These are phyloP conservation scores for Carex sylvatica DNA, from an alignment of 202 grass and related monocot genomes.

Conservation along the genomic window DNA sequence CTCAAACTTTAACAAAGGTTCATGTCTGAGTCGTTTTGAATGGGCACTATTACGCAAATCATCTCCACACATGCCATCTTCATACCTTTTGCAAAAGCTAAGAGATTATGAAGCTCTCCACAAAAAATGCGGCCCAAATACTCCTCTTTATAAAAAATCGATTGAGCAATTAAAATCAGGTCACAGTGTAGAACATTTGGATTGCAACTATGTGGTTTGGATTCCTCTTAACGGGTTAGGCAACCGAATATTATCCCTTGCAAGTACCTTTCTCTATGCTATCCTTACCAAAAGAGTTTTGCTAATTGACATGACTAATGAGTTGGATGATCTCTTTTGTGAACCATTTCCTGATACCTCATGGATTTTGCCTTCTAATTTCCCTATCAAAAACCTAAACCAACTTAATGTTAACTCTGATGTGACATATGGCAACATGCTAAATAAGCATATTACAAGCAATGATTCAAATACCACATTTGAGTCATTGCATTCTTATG, in stretches of 20 bases:
- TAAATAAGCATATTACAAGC: conserved; percentile 5
- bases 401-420: conserved; percentile 4
- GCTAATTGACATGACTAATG: conserved; percentile 32
- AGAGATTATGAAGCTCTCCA: conserved; percentile 47
- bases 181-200: conserved; percentile 7
- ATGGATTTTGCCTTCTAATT: conserved; percentile 49
- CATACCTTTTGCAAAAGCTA: conserved; percentile 49
- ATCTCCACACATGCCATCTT: conserved; percentile 32
- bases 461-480: neutral
- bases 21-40: conserved; percentile 44
- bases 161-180: conserved; percentile 35
- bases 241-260: conserved; percentile 54
- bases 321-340: conserved; percentile 52
- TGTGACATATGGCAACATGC: conserved; percentile 37
- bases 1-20: conserved; percentile 1
- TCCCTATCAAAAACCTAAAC: conserved; percentile 36
- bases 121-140: conserved; percentile 37
- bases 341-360: conserved; percentile 56
- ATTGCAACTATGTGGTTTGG: conserved; percentile 60
- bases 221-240: conserved; percentile 46
- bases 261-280: conserved; percentile 50
- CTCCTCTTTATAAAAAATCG: conserved; percentile 29
- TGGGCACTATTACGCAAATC: conserved; percentile 11
- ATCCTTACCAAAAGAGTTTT: conserved; percentile 53
- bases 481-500: conserved; percentile 26